A percentile compares a stretch with the other conserved stretches of the same genome.
Conservation (phyloP, 495 filamentous ascomycete species). For the Daldinia loculata region DNA sequence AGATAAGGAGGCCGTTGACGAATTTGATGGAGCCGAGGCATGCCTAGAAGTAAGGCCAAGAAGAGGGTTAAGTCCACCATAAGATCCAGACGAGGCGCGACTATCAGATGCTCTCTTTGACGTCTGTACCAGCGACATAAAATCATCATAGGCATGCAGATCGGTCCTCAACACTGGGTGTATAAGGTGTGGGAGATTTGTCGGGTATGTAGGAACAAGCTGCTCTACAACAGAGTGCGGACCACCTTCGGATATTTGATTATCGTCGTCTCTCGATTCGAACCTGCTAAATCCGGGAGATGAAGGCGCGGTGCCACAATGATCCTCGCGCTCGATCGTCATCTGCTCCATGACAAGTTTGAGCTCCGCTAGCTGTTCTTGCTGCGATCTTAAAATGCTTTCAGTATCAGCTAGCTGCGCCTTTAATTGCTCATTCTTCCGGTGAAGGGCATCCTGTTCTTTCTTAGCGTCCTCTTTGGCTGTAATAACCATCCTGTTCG, state of each 20-base stretch:
- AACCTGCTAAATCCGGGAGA: conserved; percentile 60
- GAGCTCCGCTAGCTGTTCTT: conserved; percentile 90
- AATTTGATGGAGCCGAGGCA: conserved; percentile 53
- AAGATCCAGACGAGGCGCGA: conserved; percentile 74
- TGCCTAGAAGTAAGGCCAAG: conserved; percentile 54
- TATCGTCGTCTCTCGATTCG: conserved; percentile 49
- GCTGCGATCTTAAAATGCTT: conserved; percentile 83
- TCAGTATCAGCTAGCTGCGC: conserved; percentile 85
- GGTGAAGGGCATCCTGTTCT: conserved; percentile 77
- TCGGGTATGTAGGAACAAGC: conserved; percentile 78
- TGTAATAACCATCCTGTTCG: conserved; percentile 94
- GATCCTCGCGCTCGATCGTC: conserved; percentile 75
- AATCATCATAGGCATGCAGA: conserved; percentile 82
- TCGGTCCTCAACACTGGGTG: conserved; percentile 86
- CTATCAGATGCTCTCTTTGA: conserved; percentile 65
- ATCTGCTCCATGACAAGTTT: conserved; percentile 92
- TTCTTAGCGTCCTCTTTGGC: conserved; percentile 68
- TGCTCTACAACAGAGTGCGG: conserved; percentile 63
- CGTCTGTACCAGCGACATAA: conserved; percentile 75
- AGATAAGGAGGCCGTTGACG: conserved; percentile 56
- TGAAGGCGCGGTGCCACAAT: conserved; percentile 76
- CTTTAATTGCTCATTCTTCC: conserved; percentile 81
- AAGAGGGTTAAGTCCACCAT: conserved; percentile 66
- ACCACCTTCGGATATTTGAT: conserved; percentile 48
- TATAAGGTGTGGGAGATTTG: conserved; percentile 82